Evolutionary conservation across 148 eudicot species (phyloP).

Genomic region (Rhododendron kiyosumense): DNA sequence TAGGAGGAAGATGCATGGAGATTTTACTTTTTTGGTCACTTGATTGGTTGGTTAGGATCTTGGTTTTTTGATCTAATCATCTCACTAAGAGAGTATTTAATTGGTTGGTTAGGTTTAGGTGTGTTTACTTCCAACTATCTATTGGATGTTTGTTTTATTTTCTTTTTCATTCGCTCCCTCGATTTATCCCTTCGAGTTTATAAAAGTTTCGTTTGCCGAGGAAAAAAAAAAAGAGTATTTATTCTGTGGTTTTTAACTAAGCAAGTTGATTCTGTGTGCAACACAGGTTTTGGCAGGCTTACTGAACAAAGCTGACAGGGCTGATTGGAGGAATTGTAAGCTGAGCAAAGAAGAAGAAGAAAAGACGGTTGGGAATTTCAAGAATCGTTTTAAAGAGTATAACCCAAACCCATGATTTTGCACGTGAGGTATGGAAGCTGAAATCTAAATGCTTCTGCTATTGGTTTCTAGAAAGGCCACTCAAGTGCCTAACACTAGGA

Average conservation of each 20-base stretch:
- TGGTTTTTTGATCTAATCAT: background rate
- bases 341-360: constrained; percentile 84
- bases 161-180: too few relatives aligned
- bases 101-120: too few relatives aligned
- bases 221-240: background rate
- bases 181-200: too few relatives aligned
- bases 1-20: background rate
- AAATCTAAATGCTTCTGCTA: background rate
- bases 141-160: too few relatives aligned
- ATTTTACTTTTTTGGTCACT: background rate
- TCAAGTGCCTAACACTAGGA: background rate
- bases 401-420: constrained; percentile 35
- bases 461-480: background rate
- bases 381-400: constrained; percentile 45
- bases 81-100: background rate
- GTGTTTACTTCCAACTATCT: too few relatives aligned
- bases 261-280: background rate
- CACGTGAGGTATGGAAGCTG: constrained; percentile 11
- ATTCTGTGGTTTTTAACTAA: background rate
- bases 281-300: constrained; percentile 85
- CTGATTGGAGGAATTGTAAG: constrained; percentile 95
- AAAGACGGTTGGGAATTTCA: constrained; percentile 61
- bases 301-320: constrained; percentile 84
- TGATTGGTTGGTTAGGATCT: background rate
- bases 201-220: too few relatives aligned